These are phyloP conservation scores for Arthroderma sp. DNA, from an alignment of 2,329 filamentous ascomycete species.

Conservation along the genomic window DNA sequence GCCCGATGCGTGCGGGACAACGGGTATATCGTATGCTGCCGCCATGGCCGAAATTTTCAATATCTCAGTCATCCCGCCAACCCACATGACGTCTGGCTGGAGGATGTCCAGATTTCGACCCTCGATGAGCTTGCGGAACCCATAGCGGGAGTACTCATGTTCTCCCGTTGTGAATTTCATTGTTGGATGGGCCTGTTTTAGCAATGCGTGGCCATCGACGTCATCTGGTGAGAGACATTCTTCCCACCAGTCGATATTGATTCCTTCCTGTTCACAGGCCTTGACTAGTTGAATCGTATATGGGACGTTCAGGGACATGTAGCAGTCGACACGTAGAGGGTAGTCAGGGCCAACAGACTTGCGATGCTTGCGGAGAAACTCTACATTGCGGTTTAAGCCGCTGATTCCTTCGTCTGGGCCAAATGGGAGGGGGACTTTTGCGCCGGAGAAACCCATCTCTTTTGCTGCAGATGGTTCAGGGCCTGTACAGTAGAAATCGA, in stretches of 20 bases:
- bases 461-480: conserved; percentile 70
- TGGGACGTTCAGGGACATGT: conserved; percentile 85
- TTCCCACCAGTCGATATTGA: conserved; percentile 96
- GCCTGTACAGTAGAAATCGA: conserved; percentile 91
- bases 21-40: conserved; percentile 83
- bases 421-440: conserved; percentile 80
- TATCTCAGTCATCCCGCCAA: conserved; percentile 82
- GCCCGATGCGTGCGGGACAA: conserved; percentile 87
- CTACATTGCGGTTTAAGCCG: conserved; percentile 77
- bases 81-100: conserved; percentile 96
- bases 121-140: conserved; percentile 88
- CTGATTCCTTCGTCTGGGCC: conserved; percentile 75
- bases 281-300: conserved; percentile 89
- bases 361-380: conserved; percentile 73
- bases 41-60: conserved; percentile 82
- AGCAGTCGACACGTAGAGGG: conserved; percentile 90
- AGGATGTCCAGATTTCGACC: conserved; percentile 86
- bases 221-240: conserved; percentile 86
- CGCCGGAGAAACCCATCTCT: conserved; percentile 77
- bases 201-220: conserved; percentile 74
- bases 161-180: conserved; percentile 93
- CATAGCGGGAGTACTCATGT: conserved; percentile 88
- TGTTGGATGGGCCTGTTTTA: conserved; percentile 81
- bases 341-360: conserved; percentile 79
- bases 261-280: conserved; percentile 61